phyloP scores from a whole-genome alignment of 1,284 basidiomycete species.

The Fomitopsis palustris region DNA sequence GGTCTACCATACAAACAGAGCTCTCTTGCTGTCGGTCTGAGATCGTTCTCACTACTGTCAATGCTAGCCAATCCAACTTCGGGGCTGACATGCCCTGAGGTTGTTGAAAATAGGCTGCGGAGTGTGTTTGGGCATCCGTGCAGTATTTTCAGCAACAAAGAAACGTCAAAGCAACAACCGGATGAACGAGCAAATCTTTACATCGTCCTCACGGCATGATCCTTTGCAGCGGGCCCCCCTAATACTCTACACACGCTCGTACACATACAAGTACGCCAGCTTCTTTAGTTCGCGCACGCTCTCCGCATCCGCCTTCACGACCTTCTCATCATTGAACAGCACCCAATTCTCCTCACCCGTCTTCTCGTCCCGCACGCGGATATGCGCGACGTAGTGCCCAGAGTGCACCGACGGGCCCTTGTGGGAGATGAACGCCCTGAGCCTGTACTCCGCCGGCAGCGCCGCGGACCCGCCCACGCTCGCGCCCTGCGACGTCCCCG shows the following conservation, averaged over 20 bases:
- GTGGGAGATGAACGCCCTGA: constrained; percentile 96
- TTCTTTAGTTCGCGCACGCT: constrained; percentile 72
- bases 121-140: too few species aligned
- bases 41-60: too few species aligned
- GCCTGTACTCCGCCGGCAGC: constrained; percentile 75
- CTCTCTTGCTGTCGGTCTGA: too few species aligned
- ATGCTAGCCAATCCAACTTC: too few species aligned
- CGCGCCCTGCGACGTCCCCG: constrained; percentile 15
- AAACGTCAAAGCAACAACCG: too few species aligned
- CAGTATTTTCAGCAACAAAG: too few species aligned
- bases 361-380: constrained; percentile 37
- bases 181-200: neutral
- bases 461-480: constrained; percentile 44
- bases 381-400: constrained; percentile 91
- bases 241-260: constrained; percentile 49
- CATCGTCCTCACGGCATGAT: neutral
- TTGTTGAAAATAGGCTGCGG: too few species aligned
- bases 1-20: too few species aligned
- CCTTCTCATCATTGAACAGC: constrained; percentile 95
- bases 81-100: too few species aligned
- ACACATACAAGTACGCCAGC: constrained; percentile 88
- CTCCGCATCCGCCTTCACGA: constrained; percentile 79
- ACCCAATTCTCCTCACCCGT: constrained; percentile 63
- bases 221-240: neutral
- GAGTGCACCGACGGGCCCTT: constrained; percentile 95